These are phyloP conservation scores for Porogramme epimiltina DNA, from an alignment of 1,284 basidiomycete species.

Conservation along the genomic window DNA sequence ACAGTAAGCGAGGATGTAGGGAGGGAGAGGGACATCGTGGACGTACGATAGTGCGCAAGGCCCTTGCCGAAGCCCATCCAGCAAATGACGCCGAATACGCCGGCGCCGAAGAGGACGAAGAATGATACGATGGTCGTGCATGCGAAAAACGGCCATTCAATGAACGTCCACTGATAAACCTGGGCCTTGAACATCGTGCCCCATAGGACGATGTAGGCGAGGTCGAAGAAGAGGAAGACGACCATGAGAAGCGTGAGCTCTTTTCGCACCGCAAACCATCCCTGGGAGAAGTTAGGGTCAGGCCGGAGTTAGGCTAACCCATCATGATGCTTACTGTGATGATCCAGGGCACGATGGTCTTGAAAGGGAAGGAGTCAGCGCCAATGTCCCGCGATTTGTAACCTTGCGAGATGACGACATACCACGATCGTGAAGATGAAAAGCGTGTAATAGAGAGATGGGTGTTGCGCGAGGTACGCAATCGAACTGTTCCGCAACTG, in stretches of 20 bases:
- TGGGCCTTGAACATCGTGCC: slow-evolving; percentile 54
- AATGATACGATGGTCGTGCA: slow-evolving; percentile 49
- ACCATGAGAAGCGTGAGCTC: slow-evolving; percentile 47
- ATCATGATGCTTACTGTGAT: slow-evolving; percentile 13
- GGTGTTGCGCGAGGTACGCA: slow-evolving; percentile 42
- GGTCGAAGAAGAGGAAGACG: slow-evolving; percentile 43
- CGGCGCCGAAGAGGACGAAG: slow-evolving; percentile 44
- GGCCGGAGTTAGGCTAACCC: slow-evolving; percentile 19
- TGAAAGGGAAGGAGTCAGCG: background rate
- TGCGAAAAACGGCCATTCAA: slow-evolving; percentile 59
- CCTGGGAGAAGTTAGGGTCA: slow-evolving; percentile 33
- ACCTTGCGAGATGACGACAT: slow-evolving; percentile 20
- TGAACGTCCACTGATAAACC: slow-evolving; percentile 56
- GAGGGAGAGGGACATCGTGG: background rate
- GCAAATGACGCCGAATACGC: slow-evolving; percentile 48
- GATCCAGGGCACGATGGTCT: slow-evolving; percentile 58
- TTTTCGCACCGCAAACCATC: slow-evolving; percentile 53
- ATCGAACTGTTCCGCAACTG: slow-evolving; percentile 51
- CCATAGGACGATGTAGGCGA: slow-evolving; percentile 44
- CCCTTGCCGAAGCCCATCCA: slow-evolving; percentile 54
- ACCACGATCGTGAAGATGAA: slow-evolving; percentile 50
- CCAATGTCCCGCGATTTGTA: background rate
- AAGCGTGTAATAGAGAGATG: slow-evolving; percentile 42
- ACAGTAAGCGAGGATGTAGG: background rate
- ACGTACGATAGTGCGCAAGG: slow-evolving; percentile 48